Evolutionary conservation across 208 protist genomes (phyloP).

Genomic region (Acanthamoeba healyi): DNA sequence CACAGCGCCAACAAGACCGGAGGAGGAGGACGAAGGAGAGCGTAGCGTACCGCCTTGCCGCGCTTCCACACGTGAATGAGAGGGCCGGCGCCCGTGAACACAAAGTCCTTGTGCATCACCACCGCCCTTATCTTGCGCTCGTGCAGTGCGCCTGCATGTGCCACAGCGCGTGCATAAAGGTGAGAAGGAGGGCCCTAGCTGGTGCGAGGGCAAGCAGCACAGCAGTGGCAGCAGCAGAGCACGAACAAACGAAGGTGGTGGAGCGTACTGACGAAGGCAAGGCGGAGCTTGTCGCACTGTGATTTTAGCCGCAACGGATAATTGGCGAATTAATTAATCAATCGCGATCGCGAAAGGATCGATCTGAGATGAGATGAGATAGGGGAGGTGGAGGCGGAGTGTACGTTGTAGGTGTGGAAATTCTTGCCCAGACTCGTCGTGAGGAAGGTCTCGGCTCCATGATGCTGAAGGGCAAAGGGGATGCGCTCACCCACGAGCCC

Average conservation of each 20-base stretch:
- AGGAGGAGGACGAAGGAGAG: background rate
- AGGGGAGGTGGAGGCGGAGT: background rate
- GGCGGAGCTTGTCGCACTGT: slow-evolving; percentile 33
- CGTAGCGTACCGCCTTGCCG: background rate
- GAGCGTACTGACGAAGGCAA: slow-evolving; percentile 5
- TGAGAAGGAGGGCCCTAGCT: too few species aligned
- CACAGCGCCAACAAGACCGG: background rate
- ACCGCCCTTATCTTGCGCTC: slow-evolving; percentile 21
- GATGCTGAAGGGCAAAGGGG: slow-evolving; percentile 58
- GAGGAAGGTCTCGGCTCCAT: slow-evolving; percentile 45
- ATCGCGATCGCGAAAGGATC: too few species aligned
- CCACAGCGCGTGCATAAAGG: too few species aligned
- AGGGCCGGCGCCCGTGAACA: background rate
- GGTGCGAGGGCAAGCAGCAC: too few species aligned
- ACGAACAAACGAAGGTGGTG: too few species aligned
- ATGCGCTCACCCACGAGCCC: slow-evolving; percentile 59
- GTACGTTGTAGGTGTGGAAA: slow-evolving; percentile 77
- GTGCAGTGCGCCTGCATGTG: background rate
- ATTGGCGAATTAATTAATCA: too few species aligned
- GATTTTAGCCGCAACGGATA: background rate
- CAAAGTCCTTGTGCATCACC: slow-evolving; percentile 35
- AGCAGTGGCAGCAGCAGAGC: too few species aligned
- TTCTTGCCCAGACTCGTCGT: slow-evolving; percentile 59
- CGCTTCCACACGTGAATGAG: slow-evolving; percentile 56
- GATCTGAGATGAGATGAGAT: background rate